Conservation (phyloP, 2,329 filamentous ascomycete species). For the Polytolypa hystricis region DNA sequence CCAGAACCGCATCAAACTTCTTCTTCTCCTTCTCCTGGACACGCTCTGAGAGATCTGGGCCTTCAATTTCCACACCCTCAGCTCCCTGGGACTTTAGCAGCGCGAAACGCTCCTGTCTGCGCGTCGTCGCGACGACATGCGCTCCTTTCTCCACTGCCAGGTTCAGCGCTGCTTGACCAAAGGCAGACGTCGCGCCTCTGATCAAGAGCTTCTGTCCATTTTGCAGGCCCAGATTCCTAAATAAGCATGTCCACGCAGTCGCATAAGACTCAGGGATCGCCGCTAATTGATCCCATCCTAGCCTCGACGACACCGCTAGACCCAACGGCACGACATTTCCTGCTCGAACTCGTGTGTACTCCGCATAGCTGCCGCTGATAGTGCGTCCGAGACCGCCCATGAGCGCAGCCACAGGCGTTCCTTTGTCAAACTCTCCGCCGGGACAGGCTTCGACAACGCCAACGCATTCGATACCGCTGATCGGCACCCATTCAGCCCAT, state of each 20-base stretch:
- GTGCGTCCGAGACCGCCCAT: constrained; percentile 37
- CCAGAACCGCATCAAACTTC: constrained; percentile 29
- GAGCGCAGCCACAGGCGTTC: constrained; percentile 25
- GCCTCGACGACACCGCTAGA: constrained; percentile 11
- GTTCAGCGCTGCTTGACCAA: constrained; percentile 32
- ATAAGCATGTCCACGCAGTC: constrained; percentile 31
- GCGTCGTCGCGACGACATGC: constrained; percentile 30
- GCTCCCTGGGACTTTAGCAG: constrained; percentile 22
- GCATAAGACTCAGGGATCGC: constrained; percentile 32
- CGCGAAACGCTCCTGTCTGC: constrained; percentile 20
- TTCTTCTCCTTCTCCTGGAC: constrained; percentile 7
- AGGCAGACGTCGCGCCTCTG: constrained; percentile 31
- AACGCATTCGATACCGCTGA: constrained; percentile 29
- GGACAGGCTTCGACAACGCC: constrained; percentile 30
- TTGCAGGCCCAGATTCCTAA: constrained; percentile 25
- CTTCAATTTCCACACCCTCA: constrained; percentile 18
- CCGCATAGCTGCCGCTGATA: constrained; percentile 29
- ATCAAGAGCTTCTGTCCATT: constrained; percentile 28
- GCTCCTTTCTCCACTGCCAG: constrained; percentile 27
- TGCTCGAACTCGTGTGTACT: constrained; percentile 25
- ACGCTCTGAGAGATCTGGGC: constrained; percentile 11
- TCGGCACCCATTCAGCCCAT: constrained; percentile 14
- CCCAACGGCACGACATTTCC: constrained; percentile 23
- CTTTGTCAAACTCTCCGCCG: constrained; percentile 21
- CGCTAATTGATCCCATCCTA: constrained; percentile 31